A percentile compares a stretch with the other conserved stretches of the same genome.
Evolutionary conservation across 306 rosid species (phyloP).

Genomic region (Canavalia gladiata): DNA sequence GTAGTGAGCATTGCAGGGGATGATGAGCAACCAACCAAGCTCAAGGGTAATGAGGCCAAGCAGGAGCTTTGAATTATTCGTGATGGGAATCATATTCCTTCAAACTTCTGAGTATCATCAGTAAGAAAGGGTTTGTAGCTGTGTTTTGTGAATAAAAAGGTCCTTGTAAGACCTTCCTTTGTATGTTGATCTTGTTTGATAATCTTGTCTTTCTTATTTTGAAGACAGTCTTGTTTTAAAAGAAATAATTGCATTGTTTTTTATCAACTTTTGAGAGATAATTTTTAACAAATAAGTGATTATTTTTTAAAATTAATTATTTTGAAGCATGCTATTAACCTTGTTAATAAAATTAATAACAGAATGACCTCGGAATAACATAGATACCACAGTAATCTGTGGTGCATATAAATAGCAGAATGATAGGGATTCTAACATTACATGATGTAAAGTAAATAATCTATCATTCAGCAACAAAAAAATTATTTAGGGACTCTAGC

Average conservation of each 20-base stretch:
- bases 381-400: neutral
- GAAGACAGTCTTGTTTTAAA: neutral
- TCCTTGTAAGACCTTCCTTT: slow-evolving; percentile 1
- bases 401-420: neutral
- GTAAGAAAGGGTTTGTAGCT: neutral
- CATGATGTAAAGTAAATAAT: neutral
- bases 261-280: too few relatives aligned
- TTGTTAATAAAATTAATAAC: too few relatives aligned
- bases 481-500: neutral
- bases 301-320: too few relatives aligned
- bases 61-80: slow-evolving; percentile 63
- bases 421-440: neutral
- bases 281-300: too few relatives aligned
- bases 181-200: slow-evolving; percentile 25
- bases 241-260: too few relatives aligned
- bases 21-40: slow-evolving; percentile 41
- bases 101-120: neutral
- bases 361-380: neutral
- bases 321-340: too few relatives aligned
- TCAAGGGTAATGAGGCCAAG: slow-evolving; percentile 45
- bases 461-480: neutral
- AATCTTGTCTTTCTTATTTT: neutral
- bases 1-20: slow-evolving; percentile 60
- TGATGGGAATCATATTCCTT: neutral
- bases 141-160: slow-evolving; percentile 43